These are phyloP conservation scores for Lactarius indigo DNA, from an alignment of 768 basidiomycete genomes.

Conservation along the genomic window DNA sequence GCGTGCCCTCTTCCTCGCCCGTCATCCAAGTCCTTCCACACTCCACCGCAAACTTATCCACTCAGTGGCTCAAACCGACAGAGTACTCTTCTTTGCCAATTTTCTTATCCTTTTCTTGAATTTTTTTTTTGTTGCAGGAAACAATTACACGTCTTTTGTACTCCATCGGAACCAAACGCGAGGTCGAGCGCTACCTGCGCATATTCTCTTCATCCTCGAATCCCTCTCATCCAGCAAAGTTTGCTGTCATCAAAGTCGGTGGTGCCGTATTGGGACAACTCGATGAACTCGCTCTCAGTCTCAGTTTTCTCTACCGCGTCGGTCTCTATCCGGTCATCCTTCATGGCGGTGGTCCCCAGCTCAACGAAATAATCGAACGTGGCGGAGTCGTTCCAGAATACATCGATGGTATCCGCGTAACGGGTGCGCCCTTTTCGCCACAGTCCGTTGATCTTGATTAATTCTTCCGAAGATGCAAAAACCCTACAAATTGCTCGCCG, in stretches of 20 bases:
- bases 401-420: conserved; percentile 96
- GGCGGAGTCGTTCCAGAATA: conserved; percentile 96
- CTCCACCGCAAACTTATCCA: conserved; percentile 43
- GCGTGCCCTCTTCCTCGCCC: conserved; percentile 47
- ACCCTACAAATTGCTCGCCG: conserved; percentile 92
- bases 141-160: conserved; percentile 96
- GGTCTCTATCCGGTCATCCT: conserved; percentile 97
- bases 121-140: conserved; percentile 51
- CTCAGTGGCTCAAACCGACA: conserved; percentile 68
- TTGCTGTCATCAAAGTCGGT: conserved; percentile 97
- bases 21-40: conserved; percentile 39
- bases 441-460: not conserved
- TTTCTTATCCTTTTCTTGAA: conserved; percentile 3
- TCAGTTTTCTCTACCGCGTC: conserved; percentile 95
- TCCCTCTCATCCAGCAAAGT: conserved; percentile 86
- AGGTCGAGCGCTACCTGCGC: conserved; percentile 96
- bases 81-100: conserved; percentile 39
- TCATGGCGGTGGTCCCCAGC: conserved; percentile 93
- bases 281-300: conserved; percentile 89
- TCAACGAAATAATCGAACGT: conserved; percentile 89
- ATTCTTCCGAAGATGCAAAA: conserved; percentile 66
- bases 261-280: conserved; percentile 91
- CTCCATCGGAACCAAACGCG: conserved; percentile 94
- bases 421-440: conserved; percentile 49
- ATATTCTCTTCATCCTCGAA: conserved; percentile 96